phyloP scores from a whole-genome alignment of 495 filamentous ascomycete species.

The Entonaema liquescens region DNA sequence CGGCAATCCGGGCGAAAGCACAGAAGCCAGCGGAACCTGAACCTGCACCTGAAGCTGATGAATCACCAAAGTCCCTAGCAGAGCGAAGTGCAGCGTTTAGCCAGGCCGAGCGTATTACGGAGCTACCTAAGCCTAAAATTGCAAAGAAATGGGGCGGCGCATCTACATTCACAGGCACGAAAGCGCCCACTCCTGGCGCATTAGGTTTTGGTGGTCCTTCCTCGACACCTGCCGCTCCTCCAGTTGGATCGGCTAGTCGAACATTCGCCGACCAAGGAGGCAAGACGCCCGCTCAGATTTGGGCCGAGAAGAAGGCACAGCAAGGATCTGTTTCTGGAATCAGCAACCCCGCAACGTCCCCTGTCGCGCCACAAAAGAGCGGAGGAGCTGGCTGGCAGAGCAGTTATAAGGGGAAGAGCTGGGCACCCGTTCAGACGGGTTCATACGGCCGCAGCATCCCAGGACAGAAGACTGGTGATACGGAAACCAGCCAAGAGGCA shows the following conservation, averaged over 20 bases:
- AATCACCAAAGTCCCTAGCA: slow-evolving; percentile 65
- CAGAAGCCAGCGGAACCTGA: slow-evolving; percentile 65
- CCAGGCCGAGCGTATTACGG: slow-evolving; percentile 81
- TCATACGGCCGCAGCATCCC: slow-evolving; percentile 69
- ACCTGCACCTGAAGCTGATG: slow-evolving; percentile 54
- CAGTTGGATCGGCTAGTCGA: slow-evolving; percentile 81
- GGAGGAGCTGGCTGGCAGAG: slow-evolving; percentile 84
- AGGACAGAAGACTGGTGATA: slow-evolving; percentile 67
- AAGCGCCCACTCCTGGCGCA: slow-evolving; percentile 78
- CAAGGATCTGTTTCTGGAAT: slow-evolving; percentile 67
- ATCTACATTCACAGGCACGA: slow-evolving; percentile 83
- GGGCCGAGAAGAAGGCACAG: slow-evolving; percentile 94
- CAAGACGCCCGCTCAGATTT: slow-evolving; percentile 95
- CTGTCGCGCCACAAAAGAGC: slow-evolving; percentile 71
- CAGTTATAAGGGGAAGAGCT: slow-evolving; percentile 85
- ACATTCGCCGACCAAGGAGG: slow-evolving; percentile 95
- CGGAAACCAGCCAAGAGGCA: slow-evolving; percentile 51
- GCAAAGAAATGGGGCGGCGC: slow-evolving; percentile 81
- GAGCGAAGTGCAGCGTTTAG: slow-evolving; percentile 73
- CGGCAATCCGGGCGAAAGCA: slow-evolving; percentile 83
- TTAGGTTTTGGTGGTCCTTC: slow-evolving; percentile 65
- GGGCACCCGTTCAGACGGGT: slow-evolving; percentile 81
- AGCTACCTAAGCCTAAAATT: slow-evolving; percentile 92
- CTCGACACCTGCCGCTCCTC: slow-evolving; percentile 58
- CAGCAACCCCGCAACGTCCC: slow-evolving; percentile 55